These are phyloP conservation scores for Escovopsis sp. DNA, from an alignment of 2,329 filamentous ascomycete species.

Conservation along the genomic window DNA sequence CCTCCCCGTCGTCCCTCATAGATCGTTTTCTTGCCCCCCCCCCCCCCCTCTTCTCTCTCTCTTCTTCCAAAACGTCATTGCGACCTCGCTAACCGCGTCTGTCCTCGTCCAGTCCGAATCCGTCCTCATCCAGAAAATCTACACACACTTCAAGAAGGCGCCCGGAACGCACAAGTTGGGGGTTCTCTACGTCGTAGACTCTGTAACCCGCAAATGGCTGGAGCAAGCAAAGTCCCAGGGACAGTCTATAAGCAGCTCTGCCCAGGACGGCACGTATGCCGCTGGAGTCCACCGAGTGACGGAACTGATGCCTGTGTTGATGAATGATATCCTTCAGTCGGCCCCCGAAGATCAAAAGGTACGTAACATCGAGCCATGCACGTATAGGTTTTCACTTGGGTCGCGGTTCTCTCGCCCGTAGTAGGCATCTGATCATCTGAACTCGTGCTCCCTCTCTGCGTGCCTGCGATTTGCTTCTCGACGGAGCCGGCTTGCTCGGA, in stretches of 20 bases:
- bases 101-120: constrained; percentile 60
- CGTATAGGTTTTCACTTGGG: neutral
- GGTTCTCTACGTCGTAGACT: constrained; percentile 99
- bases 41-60: neutral
- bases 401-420: constrained; percentile 4
- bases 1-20: constrained; percentile 7
- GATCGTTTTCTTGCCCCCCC: too few species aligned
- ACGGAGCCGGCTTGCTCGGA: too few species aligned
- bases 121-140: constrained; percentile 88
- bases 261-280: constrained; percentile 82
- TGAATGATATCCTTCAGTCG: constrained; percentile 85
- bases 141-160: constrained; percentile 92
- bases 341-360: constrained; percentile 94
- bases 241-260: constrained; percentile 65
- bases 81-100: neutral
- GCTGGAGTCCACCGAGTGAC: constrained; percentile 94
- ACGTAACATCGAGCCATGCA: constrained; percentile 34
- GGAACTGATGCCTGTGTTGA: constrained; percentile 81
- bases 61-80: neutral
- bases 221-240: constrained; percentile 81
- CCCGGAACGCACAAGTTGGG: constrained; percentile 93
- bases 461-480: neutral
- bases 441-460: neutral
- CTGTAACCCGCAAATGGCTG: constrained; percentile 97
- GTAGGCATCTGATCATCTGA: constrained; percentile 4